These are phyloP conservation scores for Zasmidium citrigriseum DNA, from an alignment of 2,329 filamentous ascomycete species.

Conservation along the genomic window DNA sequence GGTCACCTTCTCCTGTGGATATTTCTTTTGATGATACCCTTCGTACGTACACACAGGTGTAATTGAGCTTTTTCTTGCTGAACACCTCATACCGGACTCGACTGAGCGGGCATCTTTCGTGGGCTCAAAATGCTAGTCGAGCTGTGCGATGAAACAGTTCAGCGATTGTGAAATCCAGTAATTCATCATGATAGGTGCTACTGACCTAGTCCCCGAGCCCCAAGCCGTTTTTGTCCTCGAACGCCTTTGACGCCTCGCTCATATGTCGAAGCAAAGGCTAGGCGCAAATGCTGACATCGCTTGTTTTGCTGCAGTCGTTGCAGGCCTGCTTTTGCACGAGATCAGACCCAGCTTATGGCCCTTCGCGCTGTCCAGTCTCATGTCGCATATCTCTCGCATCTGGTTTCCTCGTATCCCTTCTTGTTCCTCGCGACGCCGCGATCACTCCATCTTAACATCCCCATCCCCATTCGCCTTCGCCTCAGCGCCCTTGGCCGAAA, in stretches of 20 bases:
- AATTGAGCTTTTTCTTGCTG: not conserved
- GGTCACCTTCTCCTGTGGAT: not conserved
- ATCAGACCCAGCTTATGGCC: too few species aligned
- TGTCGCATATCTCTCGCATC: not conserved
- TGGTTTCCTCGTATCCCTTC: not conserved
- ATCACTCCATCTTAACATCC: slow-evolving; percentile 32
- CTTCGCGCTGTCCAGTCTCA: too few species aligned
- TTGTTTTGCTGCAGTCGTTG: too few species aligned
- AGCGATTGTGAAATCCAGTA: not conserved
- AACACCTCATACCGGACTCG: too few species aligned
- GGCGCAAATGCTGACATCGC: too few species aligned
- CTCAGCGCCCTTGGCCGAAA: slow-evolving; percentile 55
- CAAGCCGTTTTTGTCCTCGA: not conserved
- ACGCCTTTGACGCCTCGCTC: not conserved
- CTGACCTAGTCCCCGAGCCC: slow-evolving; percentile 8
- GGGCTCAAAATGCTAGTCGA: not conserved
- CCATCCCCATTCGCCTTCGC: slow-evolving; percentile 36
- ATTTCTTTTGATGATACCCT: slow-evolving; percentile 3
- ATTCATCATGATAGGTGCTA: slow-evolving; percentile 4
- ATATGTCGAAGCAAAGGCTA: not conserved
- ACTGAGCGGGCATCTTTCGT: too few species aligned
- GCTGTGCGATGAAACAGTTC: not conserved
- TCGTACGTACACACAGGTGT: not conserved
- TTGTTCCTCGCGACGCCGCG: not conserved
- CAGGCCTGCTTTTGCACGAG: too few species aligned